Conservation (phyloP, 495 filamentous ascomycete species). For the Trichoderma parareesei region DNA sequence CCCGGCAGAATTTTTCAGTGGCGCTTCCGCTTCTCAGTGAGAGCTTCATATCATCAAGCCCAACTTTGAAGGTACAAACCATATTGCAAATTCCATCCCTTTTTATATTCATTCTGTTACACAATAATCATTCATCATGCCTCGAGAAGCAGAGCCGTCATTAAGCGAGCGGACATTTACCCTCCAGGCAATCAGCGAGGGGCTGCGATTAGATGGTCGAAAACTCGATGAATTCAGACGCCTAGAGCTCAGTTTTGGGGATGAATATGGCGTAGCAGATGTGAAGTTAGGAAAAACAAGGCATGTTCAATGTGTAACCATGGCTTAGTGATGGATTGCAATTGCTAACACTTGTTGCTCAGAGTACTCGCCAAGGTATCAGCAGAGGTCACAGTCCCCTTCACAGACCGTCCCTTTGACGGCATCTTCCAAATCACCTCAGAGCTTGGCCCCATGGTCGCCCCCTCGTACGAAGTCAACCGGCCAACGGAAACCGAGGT, state of each 20-base stretch:
- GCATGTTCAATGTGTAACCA: conserved; percentile 32
- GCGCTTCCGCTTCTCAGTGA: conserved; percentile 4
- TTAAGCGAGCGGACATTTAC: conserved; percentile 70
- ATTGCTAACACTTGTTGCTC: conserved; percentile 9
- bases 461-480: conserved; percentile 81
- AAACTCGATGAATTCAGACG: conserved; percentile 67
- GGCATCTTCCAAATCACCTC: conserved; percentile 86
- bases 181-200: conserved; percentile 63
- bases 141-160: conserved; percentile 80
- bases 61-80: conserved; percentile 10
- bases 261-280: conserved; percentile 86
- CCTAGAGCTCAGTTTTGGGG: conserved; percentile 71
- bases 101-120: neutral
- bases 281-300: conserved; percentile 86
- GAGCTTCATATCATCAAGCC: conserved; percentile 3
- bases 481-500: conserved; percentile 74
- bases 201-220: conserved; percentile 76
- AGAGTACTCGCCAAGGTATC: conserved; percentile 81
- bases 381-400: conserved; percentile 77
- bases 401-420: conserved; percentile 83
- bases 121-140: conserved; percentile 47
- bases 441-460: conserved; percentile 87
- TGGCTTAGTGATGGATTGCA: neutral
- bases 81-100: neutral
- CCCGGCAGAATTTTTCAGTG: conserved; percentile 23